phyloP scores from a whole-genome alignment of 2,329 filamentous ascomycete genomes.

The Botryotinia calthae region DNA sequence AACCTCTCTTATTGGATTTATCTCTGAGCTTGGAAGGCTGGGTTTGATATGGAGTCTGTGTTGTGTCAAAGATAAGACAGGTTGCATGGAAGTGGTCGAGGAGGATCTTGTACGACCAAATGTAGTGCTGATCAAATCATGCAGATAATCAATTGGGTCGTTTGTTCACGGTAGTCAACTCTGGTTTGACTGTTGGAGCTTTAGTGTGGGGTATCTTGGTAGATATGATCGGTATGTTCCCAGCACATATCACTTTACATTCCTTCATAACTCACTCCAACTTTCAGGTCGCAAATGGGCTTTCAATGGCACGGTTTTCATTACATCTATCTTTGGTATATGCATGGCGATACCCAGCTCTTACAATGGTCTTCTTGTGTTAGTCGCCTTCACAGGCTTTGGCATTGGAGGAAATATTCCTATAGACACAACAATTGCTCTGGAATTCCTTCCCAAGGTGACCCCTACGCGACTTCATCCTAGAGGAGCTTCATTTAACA shows the following conservation, averaged over 20 bases:
- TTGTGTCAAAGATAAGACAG: background rate
- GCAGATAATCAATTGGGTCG: conserved; percentile 25
- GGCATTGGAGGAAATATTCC: conserved; percentile 36
- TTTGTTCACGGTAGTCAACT: conserved; percentile 28
- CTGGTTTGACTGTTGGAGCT: conserved; percentile 30
- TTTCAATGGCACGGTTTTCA: conserved; percentile 31
- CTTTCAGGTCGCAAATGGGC: conserved; percentile 30
- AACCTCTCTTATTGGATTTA: background rate
- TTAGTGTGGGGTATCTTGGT: conserved; percentile 31
- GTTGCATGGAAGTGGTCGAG: conserved; percentile 1
- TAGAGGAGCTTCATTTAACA: background rate
- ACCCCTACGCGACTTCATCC: background rate
- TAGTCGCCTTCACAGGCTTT: conserved; percentile 29
- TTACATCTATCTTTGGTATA: conserved; percentile 29
- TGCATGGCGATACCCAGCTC: conserved; percentile 26
- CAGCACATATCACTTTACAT: background rate
- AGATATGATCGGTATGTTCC: conserved; percentile 30
- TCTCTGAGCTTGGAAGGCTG: background rate
- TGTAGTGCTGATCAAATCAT: background rate
- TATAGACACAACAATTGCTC: conserved; percentile 35
- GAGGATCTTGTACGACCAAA: background rate
- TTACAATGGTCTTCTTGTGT: conserved; percentile 26
- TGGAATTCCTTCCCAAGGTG: conserved; percentile 34
- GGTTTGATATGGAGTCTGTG: background rate
- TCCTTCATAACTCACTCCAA: conserved; percentile 9